These are phyloP conservation scores for Trichosporon sp. DNA, from an alignment of 1,284 basidiomycete genomes.

Conservation along the genomic window DNA sequence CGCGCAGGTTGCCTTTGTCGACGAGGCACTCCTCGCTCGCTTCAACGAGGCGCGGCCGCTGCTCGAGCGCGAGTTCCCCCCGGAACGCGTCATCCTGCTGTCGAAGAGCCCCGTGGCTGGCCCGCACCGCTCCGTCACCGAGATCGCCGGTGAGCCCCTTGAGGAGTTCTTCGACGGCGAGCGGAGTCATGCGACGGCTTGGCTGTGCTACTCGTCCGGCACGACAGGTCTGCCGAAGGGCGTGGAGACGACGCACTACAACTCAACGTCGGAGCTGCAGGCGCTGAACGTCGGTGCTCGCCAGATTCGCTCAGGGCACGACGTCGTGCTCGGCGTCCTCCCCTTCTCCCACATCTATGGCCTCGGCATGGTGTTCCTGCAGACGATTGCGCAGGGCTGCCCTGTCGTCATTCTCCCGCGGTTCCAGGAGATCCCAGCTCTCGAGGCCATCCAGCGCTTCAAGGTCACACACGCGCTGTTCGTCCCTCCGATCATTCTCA, in stretches of 20 bases:
- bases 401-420: constrained; percentile 64
- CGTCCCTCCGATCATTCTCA: constrained; percentile 78
- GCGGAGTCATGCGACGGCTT: neutral
- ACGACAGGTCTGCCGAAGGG: constrained; percentile 53
- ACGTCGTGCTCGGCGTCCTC: constrained; percentile 18
- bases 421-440: constrained; percentile 58
- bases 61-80: constrained; percentile 10
- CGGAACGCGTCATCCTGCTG: constrained; percentile 16
- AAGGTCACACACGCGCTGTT: constrained; percentile 61
- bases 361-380: constrained; percentile 53
- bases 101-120: constrained; percentile 8
- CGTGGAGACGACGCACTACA: constrained; percentile 45
- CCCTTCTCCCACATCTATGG: constrained; percentile 23
- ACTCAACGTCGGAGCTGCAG: constrained; percentile 52
- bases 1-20: constrained; percentile 57
- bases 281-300: neutral
- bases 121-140: constrained; percentile 7
- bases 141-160: neutral
- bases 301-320: constrained; percentile 5
- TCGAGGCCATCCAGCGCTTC: constrained; percentile 65
- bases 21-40: constrained; percentile 54
- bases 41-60: constrained; percentile 31
- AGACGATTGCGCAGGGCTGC: constrained; percentile 58
- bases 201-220: constrained; percentile 64
- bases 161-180: constrained; percentile 14